Percentiles rank a stretch among this genome's conserved stretches.
Evolutionary conservation across 169 alveolate species (phyloP).

Genomic region (Ichthyophthirius multifiliis): DNA sequence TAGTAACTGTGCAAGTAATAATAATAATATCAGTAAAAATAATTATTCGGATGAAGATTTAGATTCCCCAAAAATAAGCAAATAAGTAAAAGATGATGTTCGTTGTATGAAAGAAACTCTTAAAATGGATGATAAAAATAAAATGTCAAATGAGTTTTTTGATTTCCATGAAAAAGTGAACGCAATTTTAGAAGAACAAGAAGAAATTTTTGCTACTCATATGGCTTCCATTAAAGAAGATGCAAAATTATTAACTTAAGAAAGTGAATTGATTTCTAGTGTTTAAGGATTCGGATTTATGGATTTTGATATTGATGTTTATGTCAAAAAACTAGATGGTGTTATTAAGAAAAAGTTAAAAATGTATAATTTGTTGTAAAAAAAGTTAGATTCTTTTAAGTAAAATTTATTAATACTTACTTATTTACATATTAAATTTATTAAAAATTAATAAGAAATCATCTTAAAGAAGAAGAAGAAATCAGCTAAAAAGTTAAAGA

Average conservation of each 20-base stretch:
- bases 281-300: slow-evolving; percentile 56
- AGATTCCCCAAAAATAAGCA: background rate
- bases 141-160: slow-evolving; percentile 37
- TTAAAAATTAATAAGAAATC: background rate
- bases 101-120: slow-evolving; percentile 47
- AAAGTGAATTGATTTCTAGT: slow-evolving; percentile 69
- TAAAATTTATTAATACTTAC: background rate
- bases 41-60: slow-evolving; percentile 11
- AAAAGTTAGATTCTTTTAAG: slow-evolving; percentile 53
- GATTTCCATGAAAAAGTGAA: slow-evolving; percentile 77
- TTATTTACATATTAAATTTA: background rate
- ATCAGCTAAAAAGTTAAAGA: slow-evolving; percentile 36
- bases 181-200: slow-evolving; percentile 61
- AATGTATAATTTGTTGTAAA: slow-evolving; percentile 48
- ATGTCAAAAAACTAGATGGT: slow-evolving; percentile 48
- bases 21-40: background rate
- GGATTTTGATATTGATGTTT: slow-evolving; percentile 70
- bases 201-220: slow-evolving; percentile 69
- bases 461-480: slow-evolving; percentile 44
- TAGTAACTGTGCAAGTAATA: background rate
- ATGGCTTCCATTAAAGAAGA: slow-evolving; percentile 76
- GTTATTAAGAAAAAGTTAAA: slow-evolving; percentile 56
- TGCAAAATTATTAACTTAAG: slow-evolving; percentile 69
- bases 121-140: slow-evolving; percentile 24
- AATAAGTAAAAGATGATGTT: slow-evolving; percentile 44